These are phyloP conservation scores for Paraphaeosphaeria sporulosa DNA, from an alignment of 2,329 filamentous ascomycete species.

Conservation along the genomic window DNA sequence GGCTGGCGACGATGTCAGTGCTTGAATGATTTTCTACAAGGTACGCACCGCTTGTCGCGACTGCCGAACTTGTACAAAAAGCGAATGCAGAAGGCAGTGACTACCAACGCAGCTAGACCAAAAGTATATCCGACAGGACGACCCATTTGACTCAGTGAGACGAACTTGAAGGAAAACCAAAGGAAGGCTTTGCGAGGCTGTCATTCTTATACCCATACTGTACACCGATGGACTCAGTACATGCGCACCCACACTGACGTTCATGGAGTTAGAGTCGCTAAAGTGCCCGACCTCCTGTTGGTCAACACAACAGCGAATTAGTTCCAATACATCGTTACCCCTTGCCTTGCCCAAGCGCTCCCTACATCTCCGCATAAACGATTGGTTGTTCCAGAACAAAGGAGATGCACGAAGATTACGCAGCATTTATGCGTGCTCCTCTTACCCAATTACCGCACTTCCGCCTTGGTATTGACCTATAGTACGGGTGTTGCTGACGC, in stretches of 20 bases:
- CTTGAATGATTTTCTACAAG: background rate
- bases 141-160: background rate
- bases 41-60: constrained; percentile 8
- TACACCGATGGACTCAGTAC: background rate
- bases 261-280: background rate
- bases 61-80: background rate
- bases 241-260: background rate
- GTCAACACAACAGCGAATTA: background rate
- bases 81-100: background rate
- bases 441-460: background rate
- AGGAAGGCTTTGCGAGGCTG: background rate
- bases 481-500: background rate
- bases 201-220: background rate
- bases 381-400: background rate
- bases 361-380: background rate
- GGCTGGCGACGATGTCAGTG: constrained; percentile 5
- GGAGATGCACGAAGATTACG: background rate
- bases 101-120: background rate
- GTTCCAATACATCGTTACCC: background rate
- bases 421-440: background rate
- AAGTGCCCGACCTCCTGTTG: background rate
- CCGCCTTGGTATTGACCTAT: background rate
- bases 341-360: background rate
- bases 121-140: background rate
- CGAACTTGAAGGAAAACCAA: background rate